phyloP scores from a whole-genome alignment of 2,329 filamentous ascomycete genomes.

The Volutella citrinella region DNA sequence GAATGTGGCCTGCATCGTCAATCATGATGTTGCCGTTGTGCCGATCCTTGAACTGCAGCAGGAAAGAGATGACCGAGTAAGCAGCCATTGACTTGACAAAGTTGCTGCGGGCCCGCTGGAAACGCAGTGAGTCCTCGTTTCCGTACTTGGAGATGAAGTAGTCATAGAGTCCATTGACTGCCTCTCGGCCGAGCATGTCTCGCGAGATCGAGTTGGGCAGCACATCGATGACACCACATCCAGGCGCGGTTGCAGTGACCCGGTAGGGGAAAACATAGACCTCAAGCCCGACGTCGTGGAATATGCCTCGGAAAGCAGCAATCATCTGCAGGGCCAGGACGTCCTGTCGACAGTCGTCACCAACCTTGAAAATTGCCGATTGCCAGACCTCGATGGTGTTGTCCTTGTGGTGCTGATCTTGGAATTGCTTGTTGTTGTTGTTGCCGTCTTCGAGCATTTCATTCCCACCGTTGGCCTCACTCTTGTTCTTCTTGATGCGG shows the following conservation, averaged over 20 bases:
- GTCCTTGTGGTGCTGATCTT: conserved; percentile 36
- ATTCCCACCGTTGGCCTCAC: conserved; percentile 49
- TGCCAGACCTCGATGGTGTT: conserved; percentile 94
- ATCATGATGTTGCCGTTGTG: conserved; percentile 99
- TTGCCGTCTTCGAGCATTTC: conserved; percentile 48
- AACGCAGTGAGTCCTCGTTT: conserved; percentile 89
- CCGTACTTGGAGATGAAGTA: conserved; percentile 98
- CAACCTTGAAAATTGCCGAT: conserved; percentile 99
- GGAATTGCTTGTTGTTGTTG: too few relatives aligned
- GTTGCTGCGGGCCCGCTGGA: conserved; percentile 92
- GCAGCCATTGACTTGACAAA: conserved; percentile 99
- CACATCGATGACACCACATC: conserved; percentile 97
- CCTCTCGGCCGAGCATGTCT: conserved; percentile 97
- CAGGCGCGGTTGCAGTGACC: conserved; percentile 93
- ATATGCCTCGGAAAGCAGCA: conserved; percentile 93
- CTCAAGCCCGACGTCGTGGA: conserved; percentile 89
- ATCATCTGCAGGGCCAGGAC: conserved; percentile 97
- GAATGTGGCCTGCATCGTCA: conserved; percentile 92
- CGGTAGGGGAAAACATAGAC: conserved; percentile 97
- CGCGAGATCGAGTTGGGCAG: conserved; percentile 96
- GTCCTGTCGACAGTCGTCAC: conserved; percentile 96
- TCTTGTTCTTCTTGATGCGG: conserved; percentile 80
- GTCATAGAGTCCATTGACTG: conserved; percentile 96
- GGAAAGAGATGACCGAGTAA: conserved; percentile 93
- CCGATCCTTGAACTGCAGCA: conserved; percentile 97